These are phyloP conservation scores for Ciborinia camelliae DNA, from an alignment of 2,329 filamentous ascomycete genomes.

Conservation along the genomic window DNA sequence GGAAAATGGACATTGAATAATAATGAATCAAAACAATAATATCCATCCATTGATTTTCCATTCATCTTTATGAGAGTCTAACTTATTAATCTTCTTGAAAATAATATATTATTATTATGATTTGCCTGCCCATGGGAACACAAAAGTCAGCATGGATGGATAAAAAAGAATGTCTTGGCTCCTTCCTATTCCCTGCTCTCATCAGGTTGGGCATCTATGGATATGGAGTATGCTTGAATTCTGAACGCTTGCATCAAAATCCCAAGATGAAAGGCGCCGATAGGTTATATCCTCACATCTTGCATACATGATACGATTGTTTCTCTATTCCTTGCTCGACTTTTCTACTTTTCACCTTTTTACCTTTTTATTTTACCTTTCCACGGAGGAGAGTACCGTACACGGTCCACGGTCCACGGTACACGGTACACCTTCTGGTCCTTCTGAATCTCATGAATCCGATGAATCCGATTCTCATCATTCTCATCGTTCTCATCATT, in stretches of 20 bases:
- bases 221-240: constrained; percentile 20
- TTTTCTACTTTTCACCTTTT: no score
- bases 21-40: constrained; percentile 1
- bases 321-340: constrained; percentile 27
- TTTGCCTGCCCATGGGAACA: constrained; percentile 6
- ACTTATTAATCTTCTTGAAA: not conserved
- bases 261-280: constrained; percentile 24
- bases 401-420: no score
- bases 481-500: constrained; percentile 18
- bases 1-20: no score
- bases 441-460: no score
- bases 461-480: no score
- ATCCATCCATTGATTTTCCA: no score
- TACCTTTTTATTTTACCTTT: no score
- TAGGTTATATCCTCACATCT: constrained; percentile 25
- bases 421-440: no score
- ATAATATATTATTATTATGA: no score
- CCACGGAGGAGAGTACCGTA: no score
- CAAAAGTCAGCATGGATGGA: constrained; percentile 11
- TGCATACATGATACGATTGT: constrained; percentile 32
- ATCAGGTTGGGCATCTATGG: constrained; percentile 30
- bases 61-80: not conserved
- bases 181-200: constrained; percentile 11
- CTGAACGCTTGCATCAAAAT: constrained; percentile 20
- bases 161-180: constrained; percentile 5